phyloP scores from a whole-genome alignment of 352 stramenopile genomes.

The Phytophthora europaea region DNA sequence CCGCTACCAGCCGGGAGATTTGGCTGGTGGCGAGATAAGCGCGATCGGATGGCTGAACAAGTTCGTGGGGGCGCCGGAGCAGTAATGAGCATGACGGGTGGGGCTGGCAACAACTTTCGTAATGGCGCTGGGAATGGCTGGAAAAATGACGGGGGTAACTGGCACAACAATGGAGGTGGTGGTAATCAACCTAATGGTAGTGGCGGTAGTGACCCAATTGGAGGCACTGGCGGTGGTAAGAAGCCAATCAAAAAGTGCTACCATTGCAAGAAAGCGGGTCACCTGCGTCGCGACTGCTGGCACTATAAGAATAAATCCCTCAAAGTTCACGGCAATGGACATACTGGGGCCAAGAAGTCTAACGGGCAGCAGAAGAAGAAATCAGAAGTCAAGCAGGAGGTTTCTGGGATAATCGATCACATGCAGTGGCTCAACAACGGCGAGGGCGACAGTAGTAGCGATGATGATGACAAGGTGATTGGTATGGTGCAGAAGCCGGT shows the following conservation, averaged over 20 bases:
- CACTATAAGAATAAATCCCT: constrained; percentile 6
- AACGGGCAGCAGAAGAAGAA: not conserved
- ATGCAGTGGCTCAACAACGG: not conserved
- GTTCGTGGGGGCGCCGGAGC: no score
- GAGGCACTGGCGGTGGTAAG: not conserved
- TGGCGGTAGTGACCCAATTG: no score
- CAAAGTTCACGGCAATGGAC: not conserved
- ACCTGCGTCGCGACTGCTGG: not conserved
- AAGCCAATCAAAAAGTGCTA: constrained; percentile 4
- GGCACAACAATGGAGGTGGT: no score
- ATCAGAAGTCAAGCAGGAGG: not conserved
- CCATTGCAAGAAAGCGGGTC: constrained; percentile 4
- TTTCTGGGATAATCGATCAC: not conserved
- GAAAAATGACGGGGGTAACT: no score
- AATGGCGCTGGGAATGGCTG: no score
- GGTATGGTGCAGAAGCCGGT: not conserved
- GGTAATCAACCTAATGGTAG: no score
- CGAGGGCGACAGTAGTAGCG: not conserved
- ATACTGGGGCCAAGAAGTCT: not conserved
- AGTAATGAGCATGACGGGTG: no score
- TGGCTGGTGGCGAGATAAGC: no score
- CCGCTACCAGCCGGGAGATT: no score
- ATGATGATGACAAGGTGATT: not conserved
- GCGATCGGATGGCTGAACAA: no score
- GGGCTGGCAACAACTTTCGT: no score